These are phyloP conservation scores for Medicago lupulina DNA, from an alignment of 306 rosid genomes.

Conservation along the genomic window DNA sequence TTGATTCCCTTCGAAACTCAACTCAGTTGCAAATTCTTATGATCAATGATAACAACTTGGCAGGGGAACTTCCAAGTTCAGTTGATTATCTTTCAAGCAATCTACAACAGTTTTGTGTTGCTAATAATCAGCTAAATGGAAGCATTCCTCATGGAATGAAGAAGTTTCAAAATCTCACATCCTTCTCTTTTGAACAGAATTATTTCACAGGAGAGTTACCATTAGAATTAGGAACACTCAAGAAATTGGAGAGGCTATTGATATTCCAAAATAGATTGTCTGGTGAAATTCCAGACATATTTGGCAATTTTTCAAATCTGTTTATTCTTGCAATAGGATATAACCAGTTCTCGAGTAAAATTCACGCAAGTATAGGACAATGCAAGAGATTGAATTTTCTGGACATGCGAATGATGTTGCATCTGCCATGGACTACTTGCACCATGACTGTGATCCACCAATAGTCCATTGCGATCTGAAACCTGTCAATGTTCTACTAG, in stretches of 20 bases:
- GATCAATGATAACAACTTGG: constrained; percentile 38
- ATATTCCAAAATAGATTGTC: constrained; percentile 37
- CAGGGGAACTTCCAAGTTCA: constrained; percentile 50
- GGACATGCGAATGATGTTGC: too few species aligned
- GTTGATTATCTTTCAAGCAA: constrained; percentile 40
- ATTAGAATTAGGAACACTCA: constrained; percentile 40
- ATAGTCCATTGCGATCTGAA: constrained; percentile 57
- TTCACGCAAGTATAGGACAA: constrained; percentile 43
- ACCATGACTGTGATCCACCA: constrained; percentile 54
- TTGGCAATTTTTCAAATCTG: constrained; percentile 49
- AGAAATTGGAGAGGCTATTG: constrained; percentile 1
- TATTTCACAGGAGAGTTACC: constrained; percentile 46
- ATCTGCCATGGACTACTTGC: constrained; percentile 56
- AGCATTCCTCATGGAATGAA: constrained; percentile 45
- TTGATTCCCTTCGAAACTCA: constrained; percentile 45
- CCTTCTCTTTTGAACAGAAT: constrained; percentile 44
- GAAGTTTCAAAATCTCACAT: constrained; percentile 37
- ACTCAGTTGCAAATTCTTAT: constrained; percentile 23
- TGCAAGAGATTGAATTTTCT: too few species aligned
- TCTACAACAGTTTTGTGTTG: constrained; percentile 47
- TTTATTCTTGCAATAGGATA: background rate
- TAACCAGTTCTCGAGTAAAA: constrained; percentile 44
- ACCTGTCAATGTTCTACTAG: constrained; percentile 51
- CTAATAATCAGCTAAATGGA: constrained; percentile 36
- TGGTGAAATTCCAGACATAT: constrained; percentile 52